Base-by-base conservation (phyloP, 805 yeast species). In the Vanderwaltozyma tropicalis region DNA sequence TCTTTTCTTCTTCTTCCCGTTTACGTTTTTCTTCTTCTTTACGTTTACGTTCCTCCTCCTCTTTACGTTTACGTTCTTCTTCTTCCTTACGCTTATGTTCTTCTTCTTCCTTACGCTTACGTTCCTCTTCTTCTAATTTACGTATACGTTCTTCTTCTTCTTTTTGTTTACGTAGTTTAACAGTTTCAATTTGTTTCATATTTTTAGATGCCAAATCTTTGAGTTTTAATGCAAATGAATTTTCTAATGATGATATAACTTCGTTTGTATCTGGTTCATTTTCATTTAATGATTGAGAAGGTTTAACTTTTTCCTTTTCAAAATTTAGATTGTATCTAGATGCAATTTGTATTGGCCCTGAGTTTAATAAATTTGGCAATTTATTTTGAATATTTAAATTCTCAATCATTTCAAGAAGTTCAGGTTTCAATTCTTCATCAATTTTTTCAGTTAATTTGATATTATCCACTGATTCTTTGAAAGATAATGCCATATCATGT, bases 1-100 rank as follows among this genome's bases (percentile, higher is more conserved):
- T n/a, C 37, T 34, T 19, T 2, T 43, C 53, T 46, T 68, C 67
- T 24, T 69, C 69, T 35, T 54, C 53, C 1, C 49, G 22, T 37
- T 64, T 60, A 13, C 62, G 41, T 1, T 44, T 38, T 9, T 43
- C 50, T 33, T 42, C 45, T 35, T 37, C 46, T 11, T 29, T 17
- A 19, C 30, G 16, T 24, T 24, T 24, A 21, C 19, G 17, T 28
- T 27, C 12, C 26, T 35, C 27, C 28, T 39, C 37, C 37, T 42
- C 17, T 22, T 21, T 19, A 5, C 28, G 28, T 19, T 21, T 25
- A 19, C 24, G n/a, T 19, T 35, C 53, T 47, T 68, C 67, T 24
- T 70, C 69, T 34, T 55, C 53, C 37, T 64, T 60, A 11, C 61
- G 41, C 9, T 8, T 34, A 41, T 34, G 1, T 35, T 35, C 15